Conservation (phyloP, 495 filamentous ascomycete species). For the Penicillium ucsense region DNA sequence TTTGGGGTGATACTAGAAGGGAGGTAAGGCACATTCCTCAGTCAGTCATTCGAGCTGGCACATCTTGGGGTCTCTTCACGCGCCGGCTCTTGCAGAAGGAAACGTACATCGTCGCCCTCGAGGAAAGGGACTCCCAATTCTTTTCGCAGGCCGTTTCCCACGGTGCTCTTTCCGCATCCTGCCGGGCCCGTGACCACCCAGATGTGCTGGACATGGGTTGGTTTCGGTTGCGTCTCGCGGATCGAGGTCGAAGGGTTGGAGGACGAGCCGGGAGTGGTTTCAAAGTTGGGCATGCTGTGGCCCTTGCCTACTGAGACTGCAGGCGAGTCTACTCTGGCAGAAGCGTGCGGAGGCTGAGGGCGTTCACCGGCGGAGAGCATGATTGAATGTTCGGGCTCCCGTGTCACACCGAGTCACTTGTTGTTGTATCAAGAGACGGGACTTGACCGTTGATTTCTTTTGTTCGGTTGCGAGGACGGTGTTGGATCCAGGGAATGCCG, state of each 20-base stretch:
- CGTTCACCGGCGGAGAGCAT: conserved; percentile 40
- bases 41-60: no score
- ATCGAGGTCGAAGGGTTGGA: conserved; percentile 15
- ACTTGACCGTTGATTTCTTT: no score
- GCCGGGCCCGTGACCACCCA: conserved; percentile 97
- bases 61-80: no score
- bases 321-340: conserved; percentile 16
- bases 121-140: conserved; percentile 70
- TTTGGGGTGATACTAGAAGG: conserved; percentile 65
- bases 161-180: conserved; percentile 91
- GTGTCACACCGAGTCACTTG: no score
- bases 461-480: neutral
- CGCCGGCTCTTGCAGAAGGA: neutral
- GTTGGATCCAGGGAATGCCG: conserved; percentile 5
- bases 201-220: conserved; percentile 59
- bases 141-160: conserved; percentile 67
- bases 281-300: conserved; percentile 13
- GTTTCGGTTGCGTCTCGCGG: conserved; percentile 7
- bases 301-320: conserved; percentile 12
- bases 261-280: conserved; percentile 12
- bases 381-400: conserved; percentile 1
- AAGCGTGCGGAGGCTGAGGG: conserved; percentile 20
- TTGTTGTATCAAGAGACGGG: no score
- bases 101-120: conserved; percentile 89
- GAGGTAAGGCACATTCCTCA: no score